Evolutionary conservation across 2,329 filamentous ascomycete genomes (phyloP).

Genomic region (Dissoconium aciculare): DNA sequence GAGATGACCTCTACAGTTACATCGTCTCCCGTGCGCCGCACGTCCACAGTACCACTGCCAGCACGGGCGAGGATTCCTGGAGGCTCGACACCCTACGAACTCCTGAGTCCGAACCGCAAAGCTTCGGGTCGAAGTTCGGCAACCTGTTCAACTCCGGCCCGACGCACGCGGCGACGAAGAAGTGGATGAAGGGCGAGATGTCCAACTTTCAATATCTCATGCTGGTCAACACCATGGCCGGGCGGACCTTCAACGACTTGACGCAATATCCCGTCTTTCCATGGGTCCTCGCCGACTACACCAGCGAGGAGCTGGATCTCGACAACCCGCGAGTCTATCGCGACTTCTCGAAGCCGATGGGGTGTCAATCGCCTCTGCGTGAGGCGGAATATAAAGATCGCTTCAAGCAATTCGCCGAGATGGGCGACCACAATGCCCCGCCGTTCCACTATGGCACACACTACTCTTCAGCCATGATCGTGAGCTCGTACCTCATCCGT

Average conservation of each 20-base stretch:
- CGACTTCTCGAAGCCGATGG: constrained; percentile 91
- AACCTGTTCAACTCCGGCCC: constrained; percentile 77
- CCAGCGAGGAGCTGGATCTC: constrained; percentile 79
- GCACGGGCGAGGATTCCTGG: constrained; percentile 73
- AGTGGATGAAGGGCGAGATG: constrained; percentile 86
- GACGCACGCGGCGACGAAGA: constrained; percentile 70
- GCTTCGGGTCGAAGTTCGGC: constrained; percentile 75
- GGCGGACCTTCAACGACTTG: constrained; percentile 90
- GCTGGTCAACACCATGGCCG: constrained; percentile 95
- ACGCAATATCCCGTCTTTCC: constrained; percentile 98
- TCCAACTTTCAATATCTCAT: constrained; percentile 99
- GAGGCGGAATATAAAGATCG: constrained; percentile 69
- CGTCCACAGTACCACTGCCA: constrained; percentile 44
- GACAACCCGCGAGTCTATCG: constrained; percentile 72
- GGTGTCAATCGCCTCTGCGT: constrained; percentile 63
- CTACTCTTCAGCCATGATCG: constrained; percentile 98
- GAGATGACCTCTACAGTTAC: constrained; percentile 68
- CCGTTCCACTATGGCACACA: constrained; percentile 97
- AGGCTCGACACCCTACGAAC: constrained; percentile 70
- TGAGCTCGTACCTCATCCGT: constrained; percentile 88
- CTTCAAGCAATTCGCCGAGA: constrained; percentile 78
- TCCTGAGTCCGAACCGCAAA: constrained; percentile 46
- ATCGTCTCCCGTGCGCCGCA: constrained; percentile 69
- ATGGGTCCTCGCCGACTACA: constrained; percentile 93
- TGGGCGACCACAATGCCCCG: constrained; percentile 58